Conservation (phyloP, 2,329 filamentous ascomycete species). For the Sphaerostilbella broomeana region DNA sequence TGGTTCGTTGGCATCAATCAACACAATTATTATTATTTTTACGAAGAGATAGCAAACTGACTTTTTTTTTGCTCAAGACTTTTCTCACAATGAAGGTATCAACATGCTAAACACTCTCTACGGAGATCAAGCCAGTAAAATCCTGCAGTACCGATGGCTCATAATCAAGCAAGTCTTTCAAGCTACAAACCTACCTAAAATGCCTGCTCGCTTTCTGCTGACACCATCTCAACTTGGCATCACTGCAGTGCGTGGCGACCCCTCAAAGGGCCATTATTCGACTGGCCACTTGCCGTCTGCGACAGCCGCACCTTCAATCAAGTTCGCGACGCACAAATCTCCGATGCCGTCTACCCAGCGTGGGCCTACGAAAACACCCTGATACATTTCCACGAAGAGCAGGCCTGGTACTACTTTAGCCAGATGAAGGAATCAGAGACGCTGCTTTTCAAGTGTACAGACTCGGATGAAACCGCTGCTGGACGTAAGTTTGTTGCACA, state of each 20-base stretch:
- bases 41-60: too few relatives aligned
- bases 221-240: not conserved
- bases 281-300: not conserved
- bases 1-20: too few relatives aligned
- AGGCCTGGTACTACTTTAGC: not conserved
- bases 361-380: slow-evolving; percentile 1
- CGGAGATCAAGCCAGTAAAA: not conserved
- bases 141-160: slow-evolving; percentile 1
- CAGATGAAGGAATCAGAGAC: not conserved
- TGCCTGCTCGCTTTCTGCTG: too few relatives aligned
- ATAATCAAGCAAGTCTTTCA: not conserved
- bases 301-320: not conserved
- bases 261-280: not conserved
- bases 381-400: not conserved
- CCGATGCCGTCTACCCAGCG: not conserved
- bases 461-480: not conserved
- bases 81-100: not conserved
- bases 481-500: not conserved
- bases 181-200: too few relatives aligned
- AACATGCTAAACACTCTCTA: not conserved
- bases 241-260: not conserved
- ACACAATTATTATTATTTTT: too few relatives aligned
- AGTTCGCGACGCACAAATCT: not conserved
- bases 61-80: not conserved
- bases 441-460: not conserved